Percentiles rank a stretch among this genome's conserved stretches.
phyloP scores from a whole-genome alignment of 1,139 yeast genomes.

The Yamadazyma trypodendri region DNA sequence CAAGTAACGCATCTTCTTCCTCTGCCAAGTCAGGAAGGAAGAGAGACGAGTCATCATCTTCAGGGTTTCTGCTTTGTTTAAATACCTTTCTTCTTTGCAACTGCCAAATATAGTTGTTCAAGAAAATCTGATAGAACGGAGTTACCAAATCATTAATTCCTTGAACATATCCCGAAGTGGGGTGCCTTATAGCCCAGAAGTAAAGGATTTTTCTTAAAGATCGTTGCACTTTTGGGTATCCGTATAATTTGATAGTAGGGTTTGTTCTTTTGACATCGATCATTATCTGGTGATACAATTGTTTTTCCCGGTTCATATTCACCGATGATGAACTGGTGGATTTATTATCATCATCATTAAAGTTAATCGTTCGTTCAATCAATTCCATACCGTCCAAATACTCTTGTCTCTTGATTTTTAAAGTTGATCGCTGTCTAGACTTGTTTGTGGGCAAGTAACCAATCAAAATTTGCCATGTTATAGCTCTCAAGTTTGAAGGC shows the following conservation, averaged over 20 bases:
- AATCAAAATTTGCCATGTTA: constrained; percentile 83
- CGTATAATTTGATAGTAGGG: constrained; percentile 76
- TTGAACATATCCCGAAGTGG: constrained; percentile 98
- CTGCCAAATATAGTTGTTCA: constrained; percentile 65
- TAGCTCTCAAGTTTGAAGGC: constrained; percentile 76
- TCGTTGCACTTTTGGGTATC: constrained; percentile 67
- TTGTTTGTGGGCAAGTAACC: constrained; percentile 90
- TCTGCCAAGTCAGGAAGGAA: constrained; percentile 37
- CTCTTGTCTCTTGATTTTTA: constrained; percentile 81
- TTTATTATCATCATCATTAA: constrained; percentile 37
- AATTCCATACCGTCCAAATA: constrained; percentile 65
- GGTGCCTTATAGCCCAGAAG: constrained; percentile 96
- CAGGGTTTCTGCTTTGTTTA: constrained; percentile 13
- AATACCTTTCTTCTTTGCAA: constrained; percentile 27
- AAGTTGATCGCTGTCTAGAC: constrained; percentile 66
- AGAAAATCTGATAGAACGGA: constrained; percentile 88
- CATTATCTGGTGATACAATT: constrained; percentile 92
- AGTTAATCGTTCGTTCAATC: constrained; percentile 34
- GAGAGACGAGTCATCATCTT: constrained; percentile 24
- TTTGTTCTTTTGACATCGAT: constrained; percentile 95
- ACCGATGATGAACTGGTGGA: constrained; percentile 17
- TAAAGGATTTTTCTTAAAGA: constrained; percentile 79
- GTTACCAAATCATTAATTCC: constrained; percentile 95
- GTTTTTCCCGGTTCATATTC: constrained; percentile 52
- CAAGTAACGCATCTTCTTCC: constrained; percentile 26